Base-by-base conservation (phyloP, 805 yeast genomes). In the Tetrapisispora fleetii region DNA sequence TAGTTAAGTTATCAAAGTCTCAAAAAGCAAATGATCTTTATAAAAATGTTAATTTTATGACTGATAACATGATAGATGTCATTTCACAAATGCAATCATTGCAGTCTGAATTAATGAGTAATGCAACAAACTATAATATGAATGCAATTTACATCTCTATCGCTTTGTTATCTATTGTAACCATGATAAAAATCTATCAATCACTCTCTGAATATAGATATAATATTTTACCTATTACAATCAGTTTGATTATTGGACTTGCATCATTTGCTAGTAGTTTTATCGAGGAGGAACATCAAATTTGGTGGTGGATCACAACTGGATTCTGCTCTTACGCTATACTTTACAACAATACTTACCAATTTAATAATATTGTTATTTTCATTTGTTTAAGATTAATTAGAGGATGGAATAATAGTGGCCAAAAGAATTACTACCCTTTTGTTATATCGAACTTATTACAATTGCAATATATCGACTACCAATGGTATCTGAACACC, bases 201-300 rank as follows among this genome's bases (percentile, higher is more conserved):
- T 28, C 35, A 24, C 22, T 47, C 13, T 19, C 27, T 4, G 14
- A 37, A 10, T 17, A 48, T 14, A 49, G 51, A 3, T 2, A 11
- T 14, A 41, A 43, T 16, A 4, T 57, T 49, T 5, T 53, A 51
- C 11, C 57, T 58, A 30, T 63, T 57, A 18, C 45, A 48, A 48
- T 59, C 59, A 56, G 69, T 18, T 40, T 73, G 37, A 43, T 70
- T 0, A 73, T 81, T 47, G 76, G 82, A 2, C 36, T 71, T 0
- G 73, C 86, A 0, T 74, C 83, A 54, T 87, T 90, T 67, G 96
- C 90, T 11, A 87, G 95, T 51, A 90, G 96, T 27, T 72, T 90
- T 49, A 84, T 93, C 17, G 99, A 93, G 59, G 99, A 93, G 63
- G 99, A 93, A 60, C 95, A 93, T 60, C 96, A 90, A 60, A 64